A percentile compares a stretch with the other conserved stretches of the same genome.
These are phyloP conservation scores for Penicillium sp. DNA, from an alignment of 2,329 filamentous ascomycete species.

Conservation along the genomic window DNA sequence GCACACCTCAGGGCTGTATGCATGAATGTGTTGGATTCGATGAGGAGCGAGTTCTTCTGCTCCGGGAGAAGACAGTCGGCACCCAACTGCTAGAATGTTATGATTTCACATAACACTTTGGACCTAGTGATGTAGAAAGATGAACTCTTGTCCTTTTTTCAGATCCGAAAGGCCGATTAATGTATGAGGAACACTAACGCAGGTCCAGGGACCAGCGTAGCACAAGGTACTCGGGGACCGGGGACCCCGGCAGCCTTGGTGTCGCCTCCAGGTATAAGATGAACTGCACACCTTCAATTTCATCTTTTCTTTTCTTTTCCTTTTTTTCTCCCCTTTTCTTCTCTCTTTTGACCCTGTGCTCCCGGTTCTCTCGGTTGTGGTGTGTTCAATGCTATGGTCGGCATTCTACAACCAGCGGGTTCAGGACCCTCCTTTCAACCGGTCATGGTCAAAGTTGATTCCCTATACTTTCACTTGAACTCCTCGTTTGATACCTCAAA, in stretches of 20 bases:
- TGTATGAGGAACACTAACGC: conserved; percentile 6
- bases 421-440: neutral
- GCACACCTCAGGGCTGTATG: conserved; percentile 43
- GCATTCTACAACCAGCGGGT: neutral
- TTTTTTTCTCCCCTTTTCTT: neutral
- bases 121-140: conserved; percentile 11
- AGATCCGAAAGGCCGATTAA: neutral
- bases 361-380: neutral
- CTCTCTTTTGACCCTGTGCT: neutral
- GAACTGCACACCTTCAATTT: neutral
- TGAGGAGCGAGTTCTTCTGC: conserved; percentile 84
- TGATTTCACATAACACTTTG: conserved; percentile 67
- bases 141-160: neutral
- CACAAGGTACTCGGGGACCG: conserved; percentile 24
- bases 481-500: neutral
- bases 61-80: conserved; percentile 68
- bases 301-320: neutral
- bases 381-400: neutral
- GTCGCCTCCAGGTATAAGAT: conserved; percentile 11
- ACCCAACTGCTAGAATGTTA: conserved; percentile 77
- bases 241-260: conserved; percentile 20
- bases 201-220: conserved; percentile 14
- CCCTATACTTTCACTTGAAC: neutral
- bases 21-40: conserved; percentile 80
- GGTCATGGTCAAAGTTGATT: neutral